Evolutionary conservation across 2,329 filamentous ascomycete genomes (phyloP), one percentile per base, ranked within the genome.

Genomic region (Cryphonectria nitschkei): DNA sequence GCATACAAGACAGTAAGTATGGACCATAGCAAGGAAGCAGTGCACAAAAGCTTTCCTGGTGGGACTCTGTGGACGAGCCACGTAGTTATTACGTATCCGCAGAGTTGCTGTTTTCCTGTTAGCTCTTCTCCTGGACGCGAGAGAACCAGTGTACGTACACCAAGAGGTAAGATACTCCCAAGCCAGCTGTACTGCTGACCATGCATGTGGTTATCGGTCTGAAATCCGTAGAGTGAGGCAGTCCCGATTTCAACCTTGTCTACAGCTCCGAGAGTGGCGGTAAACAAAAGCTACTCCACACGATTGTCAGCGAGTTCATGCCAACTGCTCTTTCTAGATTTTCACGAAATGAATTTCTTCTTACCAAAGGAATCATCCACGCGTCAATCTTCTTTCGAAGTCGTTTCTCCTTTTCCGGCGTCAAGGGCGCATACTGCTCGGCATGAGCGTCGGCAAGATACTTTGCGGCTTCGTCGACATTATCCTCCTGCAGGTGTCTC

Each of bases 191-290:
- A 80, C 60, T 77, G 68, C 39, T 80, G 78, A 0, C 78, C 79
- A 1, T 75, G 72, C 50, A 81, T 75, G 50, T 78, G 66, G 52
- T 78, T 79, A 67, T 81, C 80, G 29, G 65, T 72, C 65, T 76
- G 75, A 71, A 81, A 79, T 2, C 79, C 79, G 50, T 81, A 80
- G 6, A 81, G 72, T 3, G 78, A 77, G 2, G 77, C 79, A 1
- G 77, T 80, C n/a, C 76, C 77, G 39, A 80, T 75, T 65, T 78
- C 64, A 11, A 79, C 77, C 65, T 79, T 79, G 68, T 79, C 78
- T n/a, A 79, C 76, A 50, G 78, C 78, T 46, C 75, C 74, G 58
- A 80, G 75, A 14, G 76, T 78, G 3, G 75, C 75, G 29, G 75
- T 72, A 63, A 79, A 75, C 9, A 80, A 67, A 19, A 79, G 72